Base-by-base conservation (phyloP, 2,329 filamentous ascomycete species). In the Fusarium graminum region DNA sequence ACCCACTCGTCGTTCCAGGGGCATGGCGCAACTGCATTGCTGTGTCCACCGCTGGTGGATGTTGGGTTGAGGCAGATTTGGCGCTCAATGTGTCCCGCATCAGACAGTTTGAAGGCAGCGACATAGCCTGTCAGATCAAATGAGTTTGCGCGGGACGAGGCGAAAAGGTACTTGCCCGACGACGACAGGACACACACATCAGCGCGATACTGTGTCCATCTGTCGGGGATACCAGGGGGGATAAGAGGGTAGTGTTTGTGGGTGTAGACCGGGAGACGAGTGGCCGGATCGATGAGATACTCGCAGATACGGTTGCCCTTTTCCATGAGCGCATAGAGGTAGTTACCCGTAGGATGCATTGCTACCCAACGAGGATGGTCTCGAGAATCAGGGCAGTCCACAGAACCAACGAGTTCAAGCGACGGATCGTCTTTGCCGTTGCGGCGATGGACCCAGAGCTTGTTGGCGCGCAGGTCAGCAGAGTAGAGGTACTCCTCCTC, bases 341-440 rank as follows among this genome's bases (percentile, higher is more conserved):
- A 93, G 58, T 88, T 86, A 19, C 92, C 92, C 2, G 86, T 86
- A 4, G 90, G 90, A 76, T 94, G 91, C 75, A 96, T 90, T 70
- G 92, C 92, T 14, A 96, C 91, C 93, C 93, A 97, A 73, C 93
- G 87, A 16, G 93, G 93, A 76, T 95, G 93, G 77, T 97, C 93
- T 62, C 84, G 84, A 4, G 86, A 79, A 43, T 85, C 83, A 0
- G 92, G 92, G 28, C 92, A 92, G 64, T 90, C 86, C 32, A 94
- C 83, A 73, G 85, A 88, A 68, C 91, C 92, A 54, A 94, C 85
- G 19, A 93, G 85, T 46, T 87, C 84, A 57, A 95, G 79, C 17
- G 67, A 59, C 17, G 71, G 58, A 22, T 59, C 32, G 32, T 80
- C 72, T 25, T 67, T 63, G 42, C 69, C 70, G 59, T 86, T 84